Evolutionary conservation across 2,329 filamentous ascomycete genomes (phyloP).

Genomic region (Emericellopsis atlantica): DNA sequence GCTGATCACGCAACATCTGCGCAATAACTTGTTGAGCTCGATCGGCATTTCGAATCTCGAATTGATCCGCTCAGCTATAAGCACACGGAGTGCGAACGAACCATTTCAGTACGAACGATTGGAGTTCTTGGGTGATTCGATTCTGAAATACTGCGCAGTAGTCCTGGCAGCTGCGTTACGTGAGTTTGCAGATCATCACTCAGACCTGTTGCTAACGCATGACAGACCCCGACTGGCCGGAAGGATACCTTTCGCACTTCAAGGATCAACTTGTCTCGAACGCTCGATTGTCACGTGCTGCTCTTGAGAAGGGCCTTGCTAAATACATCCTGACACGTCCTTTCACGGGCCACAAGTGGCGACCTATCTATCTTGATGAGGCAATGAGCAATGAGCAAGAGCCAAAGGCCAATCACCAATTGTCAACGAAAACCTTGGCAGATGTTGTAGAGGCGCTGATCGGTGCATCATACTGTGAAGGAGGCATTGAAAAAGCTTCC

Average conservation of each 20-base stretch:
- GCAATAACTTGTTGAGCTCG: constrained; percentile 14
- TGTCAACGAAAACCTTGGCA: constrained; percentile 71
- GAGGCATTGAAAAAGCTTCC: constrained; percentile 51
- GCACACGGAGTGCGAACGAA: constrained; percentile 46
- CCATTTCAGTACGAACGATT: constrained; percentile 65
- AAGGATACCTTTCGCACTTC: constrained; percentile 57
- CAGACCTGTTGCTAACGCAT: not conserved
- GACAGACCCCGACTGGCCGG: constrained; percentile 55
- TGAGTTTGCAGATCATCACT: constrained; percentile 18
- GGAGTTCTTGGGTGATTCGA: constrained; percentile 76
- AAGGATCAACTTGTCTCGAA: constrained; percentile 69
- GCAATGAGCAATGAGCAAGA: constrained; percentile 8
- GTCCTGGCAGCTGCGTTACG: constrained; percentile 47
- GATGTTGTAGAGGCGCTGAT: constrained; percentile 82
- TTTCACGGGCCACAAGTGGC: constrained; percentile 65
- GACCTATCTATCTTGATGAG: constrained; percentile 43
- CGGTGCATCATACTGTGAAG: constrained; percentile 59
- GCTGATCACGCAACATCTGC: constrained; percentile 50
- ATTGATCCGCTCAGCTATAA: constrained; percentile 58
- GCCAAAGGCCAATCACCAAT: constrained; percentile 13
- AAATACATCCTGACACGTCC: constrained; percentile 55
- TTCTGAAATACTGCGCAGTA: constrained; percentile 64
- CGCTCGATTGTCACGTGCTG: constrained; percentile 52
- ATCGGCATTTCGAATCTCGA: constrained; percentile 39
- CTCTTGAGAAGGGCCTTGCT: constrained; percentile 52